Conservation (phyloP, 1,139 yeast genomes). For the Saccharomyces uvarum region DNA sequence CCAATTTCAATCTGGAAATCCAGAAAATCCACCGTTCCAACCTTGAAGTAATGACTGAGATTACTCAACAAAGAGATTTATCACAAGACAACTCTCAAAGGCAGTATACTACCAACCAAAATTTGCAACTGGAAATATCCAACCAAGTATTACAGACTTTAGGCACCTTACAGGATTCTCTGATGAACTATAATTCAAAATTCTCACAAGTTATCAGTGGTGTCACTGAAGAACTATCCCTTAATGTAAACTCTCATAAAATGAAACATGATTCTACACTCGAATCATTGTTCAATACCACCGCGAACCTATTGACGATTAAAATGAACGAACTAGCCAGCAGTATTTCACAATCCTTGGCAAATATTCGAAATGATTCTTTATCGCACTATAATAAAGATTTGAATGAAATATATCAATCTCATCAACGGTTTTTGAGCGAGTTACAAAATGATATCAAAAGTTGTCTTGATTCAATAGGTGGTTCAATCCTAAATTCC, state of each 20-base stretch:
- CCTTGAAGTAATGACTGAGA: constrained; percentile 13
- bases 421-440: not conserved
- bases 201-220: constrained; percentile 1
- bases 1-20: constrained; percentile 19
- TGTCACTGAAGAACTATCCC: not conserved
- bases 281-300: not conserved
- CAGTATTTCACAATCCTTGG: not conserved
- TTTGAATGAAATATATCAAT: not conserved
- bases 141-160: not conserved
- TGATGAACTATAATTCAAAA: constrained; percentile 8
- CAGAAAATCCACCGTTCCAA: constrained; percentile 19
- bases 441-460: not conserved
- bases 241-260: not conserved
- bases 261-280: not conserved
- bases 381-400: not conserved
- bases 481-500: not conserved
- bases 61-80: constrained; percentile 16
- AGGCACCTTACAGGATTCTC: not conserved
- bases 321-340: not conserved
- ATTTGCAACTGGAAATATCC: not conserved
- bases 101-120: not conserved
- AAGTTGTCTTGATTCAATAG: not conserved
- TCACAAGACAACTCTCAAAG: constrained; percentile 1
- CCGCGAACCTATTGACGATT: not conserved
- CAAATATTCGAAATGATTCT: not conserved